Evolutionary conservation across 2,329 filamentous ascomycete species (phyloP).

Genomic region (Sphaerulina musiva): DNA sequence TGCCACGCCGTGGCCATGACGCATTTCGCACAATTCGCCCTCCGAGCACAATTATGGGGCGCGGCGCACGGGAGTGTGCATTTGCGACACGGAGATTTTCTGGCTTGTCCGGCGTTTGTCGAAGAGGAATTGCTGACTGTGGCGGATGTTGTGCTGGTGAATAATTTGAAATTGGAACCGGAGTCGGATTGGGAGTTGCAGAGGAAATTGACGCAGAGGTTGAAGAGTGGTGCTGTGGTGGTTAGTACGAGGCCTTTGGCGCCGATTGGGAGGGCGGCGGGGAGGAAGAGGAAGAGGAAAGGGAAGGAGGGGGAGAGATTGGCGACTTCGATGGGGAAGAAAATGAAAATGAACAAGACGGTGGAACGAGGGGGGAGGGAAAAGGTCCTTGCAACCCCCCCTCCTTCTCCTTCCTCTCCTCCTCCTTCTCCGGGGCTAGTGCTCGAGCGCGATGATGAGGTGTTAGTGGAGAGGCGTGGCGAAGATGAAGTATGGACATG

Average conservation of each 20-base stretch:
- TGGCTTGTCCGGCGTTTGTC: conserved; percentile 59
- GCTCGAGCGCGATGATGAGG: conserved; percentile 63
- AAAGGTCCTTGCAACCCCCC: neutral
- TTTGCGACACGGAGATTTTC: conserved; percentile 75
- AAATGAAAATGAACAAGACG: conserved; percentile 45
- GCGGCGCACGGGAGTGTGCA: conserved; percentile 67
- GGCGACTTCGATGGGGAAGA: conserved; percentile 54
- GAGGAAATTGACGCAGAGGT: conserved; percentile 71
- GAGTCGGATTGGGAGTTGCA: conserved; percentile 75
- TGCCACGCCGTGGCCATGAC: conserved; percentile 70
- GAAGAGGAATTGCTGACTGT: conserved; percentile 60
- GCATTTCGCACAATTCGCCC: conserved; percentile 72
- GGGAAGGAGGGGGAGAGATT: neutral
- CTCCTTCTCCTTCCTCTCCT: conserved; percentile 40
- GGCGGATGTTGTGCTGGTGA: conserved; percentile 90
- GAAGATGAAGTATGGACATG: conserved; percentile 57
- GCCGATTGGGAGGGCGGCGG: conserved; percentile 68
- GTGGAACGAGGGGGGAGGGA: conserved; percentile 58
- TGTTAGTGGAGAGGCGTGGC: conserved; percentile 66
- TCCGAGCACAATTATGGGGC: conserved; percentile 79
- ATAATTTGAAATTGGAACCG: conserved; percentile 90
- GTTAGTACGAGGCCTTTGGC: conserved; percentile 86
- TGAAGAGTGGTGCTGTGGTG: conserved; percentile 80
- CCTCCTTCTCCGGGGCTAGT: conserved; percentile 54
- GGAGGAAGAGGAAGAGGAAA: conserved; percentile 51